These are phyloP conservation scores for Heimioporus sp. DNA, from an alignment of 768 basidiomycete species.

Conservation along the genomic window DNA sequence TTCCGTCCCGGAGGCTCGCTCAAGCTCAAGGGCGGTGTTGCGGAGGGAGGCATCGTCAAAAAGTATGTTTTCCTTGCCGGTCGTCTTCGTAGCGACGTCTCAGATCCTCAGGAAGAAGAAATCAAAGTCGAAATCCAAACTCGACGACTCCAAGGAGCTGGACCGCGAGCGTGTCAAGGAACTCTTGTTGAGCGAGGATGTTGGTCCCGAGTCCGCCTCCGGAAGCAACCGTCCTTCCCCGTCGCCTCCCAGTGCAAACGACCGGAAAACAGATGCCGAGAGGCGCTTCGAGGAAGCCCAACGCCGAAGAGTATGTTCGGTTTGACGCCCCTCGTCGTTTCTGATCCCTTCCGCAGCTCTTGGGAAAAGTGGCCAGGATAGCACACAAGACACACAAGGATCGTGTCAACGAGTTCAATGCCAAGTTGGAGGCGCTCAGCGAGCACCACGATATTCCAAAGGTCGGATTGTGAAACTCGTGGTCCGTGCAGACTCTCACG, in stretches of 20 bases:
- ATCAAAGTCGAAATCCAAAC: constrained; percentile 64
- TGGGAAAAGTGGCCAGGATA: constrained; percentile 68
- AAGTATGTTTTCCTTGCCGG: constrained; percentile 51
- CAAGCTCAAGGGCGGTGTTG: constrained; percentile 82
- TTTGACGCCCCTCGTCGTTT: background rate
- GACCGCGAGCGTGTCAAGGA: constrained; percentile 48
- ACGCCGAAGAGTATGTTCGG: constrained; percentile 60
- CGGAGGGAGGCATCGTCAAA: constrained; percentile 78
- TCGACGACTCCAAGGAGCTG: constrained; percentile 42
- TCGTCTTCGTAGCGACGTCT: constrained; percentile 1
- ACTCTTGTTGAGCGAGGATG: constrained; percentile 48
- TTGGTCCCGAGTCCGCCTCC: constrained; percentile 44
- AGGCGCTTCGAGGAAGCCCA: constrained; percentile 87
- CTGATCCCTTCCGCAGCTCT: constrained; percentile 49
- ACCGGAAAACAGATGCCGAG: constrained; percentile 83
- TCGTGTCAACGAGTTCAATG: constrained; percentile 86
- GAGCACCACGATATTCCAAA: constrained; percentile 97
- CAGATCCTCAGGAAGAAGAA: constrained; percentile 71
- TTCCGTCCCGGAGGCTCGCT: constrained; percentile 84
- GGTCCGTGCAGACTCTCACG: constrained; percentile 31
- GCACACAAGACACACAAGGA: constrained; percentile 92
- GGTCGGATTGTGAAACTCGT: constrained; percentile 40
- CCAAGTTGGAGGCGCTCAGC: constrained; percentile 80
- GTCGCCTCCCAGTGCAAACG: constrained; percentile 43
- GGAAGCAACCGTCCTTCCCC: constrained; percentile 64